Conservation (phyloP, 805 yeast species). For the Candida taoyuanica region DNA sequence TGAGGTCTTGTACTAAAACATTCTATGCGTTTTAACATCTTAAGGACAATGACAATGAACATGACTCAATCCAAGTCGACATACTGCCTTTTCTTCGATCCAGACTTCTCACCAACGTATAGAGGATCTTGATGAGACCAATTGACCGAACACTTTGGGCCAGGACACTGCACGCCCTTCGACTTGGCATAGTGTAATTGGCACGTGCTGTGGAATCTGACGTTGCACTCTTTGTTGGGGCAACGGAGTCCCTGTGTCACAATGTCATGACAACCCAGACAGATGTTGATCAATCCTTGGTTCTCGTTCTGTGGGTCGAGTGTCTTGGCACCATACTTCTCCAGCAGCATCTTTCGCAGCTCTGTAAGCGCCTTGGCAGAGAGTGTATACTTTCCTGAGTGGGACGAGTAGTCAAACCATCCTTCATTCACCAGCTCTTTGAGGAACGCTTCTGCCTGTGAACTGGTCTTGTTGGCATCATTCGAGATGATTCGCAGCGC, state of each 20-base stretch:
- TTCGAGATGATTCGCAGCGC: slow-evolving; percentile 12
- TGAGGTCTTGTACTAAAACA: too few relatives aligned
- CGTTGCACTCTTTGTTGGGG: slow-evolving; percentile 29
- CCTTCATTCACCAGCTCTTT: slow-evolving; percentile 41
- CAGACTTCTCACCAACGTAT: slow-evolving; percentile 7
- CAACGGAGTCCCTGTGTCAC: slow-evolving; percentile 50
- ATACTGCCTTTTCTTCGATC: slow-evolving; percentile 1
- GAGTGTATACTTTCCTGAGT: slow-evolving; percentile 31
- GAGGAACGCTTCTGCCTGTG: slow-evolving; percentile 39
- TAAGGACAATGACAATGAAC: too few relatives aligned
- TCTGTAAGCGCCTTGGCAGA: slow-evolving; percentile 44
- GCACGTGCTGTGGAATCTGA: slow-evolving; percentile 48
- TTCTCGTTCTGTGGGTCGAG: slow-evolving; percentile 11
- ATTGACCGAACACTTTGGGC: slow-evolving; percentile 22
- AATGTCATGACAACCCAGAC: slow-evolving; percentile 48
- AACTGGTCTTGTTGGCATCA: slow-evolving; percentile 28
- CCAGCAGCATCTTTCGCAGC: slow-evolving; percentile 39
- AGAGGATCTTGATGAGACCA: slow-evolving; percentile 12
- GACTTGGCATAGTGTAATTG: slow-evolving; percentile 35
- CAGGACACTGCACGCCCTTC: slow-evolving; percentile 32
- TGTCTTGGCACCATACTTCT: slow-evolving; percentile 35
- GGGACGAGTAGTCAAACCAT: slow-evolving; percentile 41
- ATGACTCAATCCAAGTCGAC: slow-evolving; percentile 2
- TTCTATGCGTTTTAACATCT: too few relatives aligned
- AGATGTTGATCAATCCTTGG: slow-evolving; percentile 35